These are phyloP conservation scores for Corymbia calophylla DNA, from an alignment of 441 rosid genomes.

Conservation along the genomic window DNA sequence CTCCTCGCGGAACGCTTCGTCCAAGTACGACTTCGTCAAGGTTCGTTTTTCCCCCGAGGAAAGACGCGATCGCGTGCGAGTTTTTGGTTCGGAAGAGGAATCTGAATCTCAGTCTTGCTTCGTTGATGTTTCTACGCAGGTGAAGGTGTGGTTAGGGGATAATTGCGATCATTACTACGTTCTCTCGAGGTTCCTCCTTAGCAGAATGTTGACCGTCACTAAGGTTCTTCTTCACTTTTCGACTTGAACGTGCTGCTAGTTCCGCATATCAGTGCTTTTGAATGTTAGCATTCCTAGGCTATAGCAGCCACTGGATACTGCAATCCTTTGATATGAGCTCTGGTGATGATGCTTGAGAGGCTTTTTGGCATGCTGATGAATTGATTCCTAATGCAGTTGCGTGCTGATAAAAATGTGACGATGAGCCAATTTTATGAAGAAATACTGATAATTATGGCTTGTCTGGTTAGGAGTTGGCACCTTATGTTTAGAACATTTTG, in stretches of 20 bases:
- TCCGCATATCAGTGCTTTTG: background rate
- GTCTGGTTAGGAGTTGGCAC: background rate
- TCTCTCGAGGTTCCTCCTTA: slow-evolving; percentile 85
- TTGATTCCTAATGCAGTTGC: background rate
- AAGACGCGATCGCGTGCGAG: background rate
- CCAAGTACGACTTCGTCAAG: slow-evolving; percentile 99
- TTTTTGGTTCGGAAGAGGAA: background rate
- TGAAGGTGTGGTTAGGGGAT: slow-evolving; percentile 97
- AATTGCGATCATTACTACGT: slow-evolving; percentile 96
- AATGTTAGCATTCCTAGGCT: background rate
- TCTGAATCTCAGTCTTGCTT: background rate
- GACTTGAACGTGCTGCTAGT: background rate
- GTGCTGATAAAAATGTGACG: background rate
- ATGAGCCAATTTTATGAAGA: background rate
- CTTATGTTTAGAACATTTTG: background rate
- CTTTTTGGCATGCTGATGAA: background rate
- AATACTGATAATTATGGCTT: background rate
- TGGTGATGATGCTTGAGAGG: background rate
- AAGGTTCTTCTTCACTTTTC: slow-evolving; percentile 39
- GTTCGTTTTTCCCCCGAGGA: slow-evolving; percentile 13
- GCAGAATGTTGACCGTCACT: slow-evolving; percentile 95
- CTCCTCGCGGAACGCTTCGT: slow-evolving; percentile 80
- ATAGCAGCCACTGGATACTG: background rate
- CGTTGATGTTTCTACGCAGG: slow-evolving; percentile 26
- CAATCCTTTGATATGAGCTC: background rate